phyloP scores from a whole-genome alignment of 176 grass and related monocot species.

The Musa schizocarpa region DNA sequence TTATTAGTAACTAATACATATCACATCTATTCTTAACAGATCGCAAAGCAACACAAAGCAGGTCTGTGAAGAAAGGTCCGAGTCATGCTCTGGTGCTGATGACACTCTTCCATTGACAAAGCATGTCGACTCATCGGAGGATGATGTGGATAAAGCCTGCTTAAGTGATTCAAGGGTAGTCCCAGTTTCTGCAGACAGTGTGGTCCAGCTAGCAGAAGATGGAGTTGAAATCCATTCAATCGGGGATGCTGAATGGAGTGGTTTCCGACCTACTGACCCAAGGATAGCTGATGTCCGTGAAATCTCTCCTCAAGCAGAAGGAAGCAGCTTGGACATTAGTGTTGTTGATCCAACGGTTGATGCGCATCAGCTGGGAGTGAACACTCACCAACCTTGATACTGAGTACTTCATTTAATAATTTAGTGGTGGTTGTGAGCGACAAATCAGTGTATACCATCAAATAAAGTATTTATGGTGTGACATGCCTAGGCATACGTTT shows the following conservation, averaged over 20 bases:
- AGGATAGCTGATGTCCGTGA: constrained; percentile 68
- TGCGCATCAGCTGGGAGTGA: constrained; percentile 8
- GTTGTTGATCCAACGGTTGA: constrained; percentile 38
- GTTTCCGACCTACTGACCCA: constrained; percentile 31
- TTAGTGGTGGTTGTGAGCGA: not conserved
- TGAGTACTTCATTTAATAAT: not conserved
- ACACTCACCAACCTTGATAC: not conserved
- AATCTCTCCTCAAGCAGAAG: constrained; percentile 39
- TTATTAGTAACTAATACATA: not conserved
- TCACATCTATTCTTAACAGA: constrained; percentile 34
- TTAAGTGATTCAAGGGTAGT: constrained; percentile 51
- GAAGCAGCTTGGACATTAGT: constrained; percentile 75
- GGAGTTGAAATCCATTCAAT: constrained; percentile 59
- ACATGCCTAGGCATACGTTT: not conserved
- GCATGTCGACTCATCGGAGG: constrained; percentile 46
- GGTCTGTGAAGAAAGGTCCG: constrained; percentile 60
- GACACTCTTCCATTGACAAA: constrained; percentile 32
- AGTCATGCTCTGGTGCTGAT: constrained; percentile 41
- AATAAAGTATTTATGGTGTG: not conserved
- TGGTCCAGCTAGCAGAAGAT: constrained; percentile 50
- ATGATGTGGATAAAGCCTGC: constrained; percentile 80
- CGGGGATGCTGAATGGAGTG: constrained; percentile 43
- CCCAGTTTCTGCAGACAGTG: constrained; percentile 31
- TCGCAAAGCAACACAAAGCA: constrained; percentile 72
- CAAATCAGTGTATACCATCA: not conserved